Evolutionary conservation across 2,329 filamentous ascomycete species (phyloP), one percentile per base, ranked within the genome.

Genomic region (Pseudocercospora macadamiae): DNA sequence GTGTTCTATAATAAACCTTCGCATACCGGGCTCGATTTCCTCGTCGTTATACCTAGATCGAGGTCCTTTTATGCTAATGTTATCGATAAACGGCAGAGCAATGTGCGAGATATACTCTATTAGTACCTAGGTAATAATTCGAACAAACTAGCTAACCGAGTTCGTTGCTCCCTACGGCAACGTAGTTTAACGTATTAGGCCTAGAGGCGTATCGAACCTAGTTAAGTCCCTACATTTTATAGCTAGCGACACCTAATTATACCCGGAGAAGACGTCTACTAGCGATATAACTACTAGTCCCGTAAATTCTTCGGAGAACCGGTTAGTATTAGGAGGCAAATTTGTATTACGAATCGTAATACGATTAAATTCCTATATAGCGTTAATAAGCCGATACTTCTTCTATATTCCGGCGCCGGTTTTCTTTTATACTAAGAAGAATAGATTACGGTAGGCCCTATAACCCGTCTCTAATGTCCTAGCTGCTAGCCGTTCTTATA

Each of bases 101-200:
- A 7, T 2, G 19, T 53, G 16, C 7, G 51, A 53, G n/a, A 53
- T 28, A 25, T 53, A 16, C n/a, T 53, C 34, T 36, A 21, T 36
- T 23, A 53, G 14, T 12, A 42, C 23, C 4, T 10, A 9, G 5
- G 4, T 53, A 9, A 53, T 39, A 19, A 18, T 23, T 25, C 18
- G 3, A 14, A 39, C 16, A 25, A 53, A 53, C 32, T 53, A 34
- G 12, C n/a, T 23, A n/a, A 39, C 28, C 7, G 18, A 53, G 32
- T 53, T 53, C 7, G 51, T 53, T 7, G 51, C 51, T 37, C 51
- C 30, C 25, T 53, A 28, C 9, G 23, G 51, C 14, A 53, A 12
- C 10, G 51, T 53, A 25, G 51, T 53, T 21, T 23, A 18, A 4
- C 32, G 18, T 3, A 37, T 16, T 23, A 53, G 32, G 12, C 51